Conservation (phyloP, 2,329 filamentous ascomycete species). For the Didymosphaeria variabile region DNA sequence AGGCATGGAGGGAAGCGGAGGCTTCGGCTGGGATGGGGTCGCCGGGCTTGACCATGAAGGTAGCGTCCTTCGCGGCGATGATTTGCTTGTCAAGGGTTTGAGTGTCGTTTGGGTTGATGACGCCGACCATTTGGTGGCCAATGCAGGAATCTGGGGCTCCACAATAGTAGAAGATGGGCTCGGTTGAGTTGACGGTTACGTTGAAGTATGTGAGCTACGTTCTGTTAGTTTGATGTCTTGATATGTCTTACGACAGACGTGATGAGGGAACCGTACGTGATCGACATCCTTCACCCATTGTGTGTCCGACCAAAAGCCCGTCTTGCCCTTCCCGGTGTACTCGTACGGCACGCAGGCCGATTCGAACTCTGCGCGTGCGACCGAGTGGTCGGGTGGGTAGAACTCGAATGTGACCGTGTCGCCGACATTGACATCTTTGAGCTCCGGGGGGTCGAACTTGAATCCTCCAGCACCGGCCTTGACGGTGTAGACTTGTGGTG, state of each 20-base stretch:
- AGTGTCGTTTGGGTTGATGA: conserved; percentile 68
- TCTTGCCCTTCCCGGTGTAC: conserved; percentile 36
- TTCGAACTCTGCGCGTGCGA: conserved; percentile 51
- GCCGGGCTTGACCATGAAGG: conserved; percentile 49
- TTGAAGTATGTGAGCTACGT: conserved; percentile 40
- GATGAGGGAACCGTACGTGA: conserved; percentile 31
- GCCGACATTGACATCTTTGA: conserved; percentile 48
- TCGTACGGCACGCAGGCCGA: conserved; percentile 53
- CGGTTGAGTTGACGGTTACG: conserved; percentile 46
- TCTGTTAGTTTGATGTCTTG: conserved; percentile 7
- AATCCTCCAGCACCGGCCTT: conserved; percentile 48
- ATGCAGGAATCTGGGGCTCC: conserved; percentile 71
- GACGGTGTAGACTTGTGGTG: conserved; percentile 43
- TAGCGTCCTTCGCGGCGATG: conserved; percentile 31
- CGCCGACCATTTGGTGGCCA: conserved; percentile 75
- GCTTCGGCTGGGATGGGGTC: conserved; percentile 52
- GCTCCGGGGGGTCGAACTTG: conserved; percentile 48
- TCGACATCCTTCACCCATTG: conserved; percentile 34
- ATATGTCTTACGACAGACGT: background rate
- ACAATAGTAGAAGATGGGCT: conserved; percentile 52
- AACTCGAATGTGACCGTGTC: conserved; percentile 52
- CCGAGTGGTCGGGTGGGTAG: conserved; percentile 54
- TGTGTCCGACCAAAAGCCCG: conserved; percentile 45
- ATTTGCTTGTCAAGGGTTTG: conserved; percentile 42
- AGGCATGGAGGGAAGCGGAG: conserved; percentile 22